A percentile compares a stretch with the other conserved stretches of the same genome.
These are phyloP conservation scores for Erythrophleum ivorense DNA, from an alignment of 331 rosid species.

Conservation along the genomic window DNA sequence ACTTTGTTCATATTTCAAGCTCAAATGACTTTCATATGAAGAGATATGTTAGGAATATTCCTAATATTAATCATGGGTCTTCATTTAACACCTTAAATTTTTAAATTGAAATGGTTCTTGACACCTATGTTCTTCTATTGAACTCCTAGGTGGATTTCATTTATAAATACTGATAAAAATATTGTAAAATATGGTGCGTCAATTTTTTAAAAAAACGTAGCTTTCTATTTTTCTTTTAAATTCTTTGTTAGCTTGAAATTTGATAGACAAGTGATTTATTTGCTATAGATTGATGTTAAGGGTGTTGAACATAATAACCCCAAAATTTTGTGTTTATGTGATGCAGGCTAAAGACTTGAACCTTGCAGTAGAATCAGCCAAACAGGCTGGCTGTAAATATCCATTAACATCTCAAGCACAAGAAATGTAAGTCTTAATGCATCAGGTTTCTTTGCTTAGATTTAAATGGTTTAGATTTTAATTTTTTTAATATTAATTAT, in stretches of 20 bases:
- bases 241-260: neutral
- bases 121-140: neutral
- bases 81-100: too few species aligned
- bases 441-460: too few species aligned
- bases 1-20: too few species aligned
- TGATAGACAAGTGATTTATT: neutral
- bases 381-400: slow-evolving; percentile 57
- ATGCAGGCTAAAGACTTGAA: slow-evolving; percentile 82
- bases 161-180: neutral
- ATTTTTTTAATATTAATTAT: too few species aligned
- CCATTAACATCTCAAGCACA: slow-evolving; percentile 81
- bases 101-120: too few species aligned
- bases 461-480: too few species aligned
- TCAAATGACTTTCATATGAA: too few species aligned
- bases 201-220: neutral
- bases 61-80: too few species aligned
- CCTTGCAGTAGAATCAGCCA: slow-evolving; percentile 82
- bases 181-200: too few species aligned
- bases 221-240: neutral
- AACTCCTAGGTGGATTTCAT: neutral
- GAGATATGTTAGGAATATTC: too few species aligned
- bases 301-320: slow-evolving; percentile 12
- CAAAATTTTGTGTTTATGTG: slow-evolving; percentile 6
- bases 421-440: slow-evolving; percentile 58
- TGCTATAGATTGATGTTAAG: neutral